phyloP scores from a whole-genome alignment of 169 alveolate genomes.

The Cryptosporidium andersoni region DNA sequence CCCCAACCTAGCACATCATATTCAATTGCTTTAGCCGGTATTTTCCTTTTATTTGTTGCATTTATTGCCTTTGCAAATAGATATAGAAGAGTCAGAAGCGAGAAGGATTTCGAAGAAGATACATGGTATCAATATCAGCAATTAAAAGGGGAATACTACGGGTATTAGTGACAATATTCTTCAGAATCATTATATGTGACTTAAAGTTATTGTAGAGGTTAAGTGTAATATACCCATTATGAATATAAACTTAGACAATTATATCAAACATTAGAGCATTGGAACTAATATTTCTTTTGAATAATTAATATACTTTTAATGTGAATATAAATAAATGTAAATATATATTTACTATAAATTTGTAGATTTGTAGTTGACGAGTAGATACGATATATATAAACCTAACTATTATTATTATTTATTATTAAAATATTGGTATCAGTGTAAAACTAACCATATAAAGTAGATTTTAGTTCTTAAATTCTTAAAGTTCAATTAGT shows the following conservation, averaged over 20 bases:
- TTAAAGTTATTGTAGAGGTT: background rate
- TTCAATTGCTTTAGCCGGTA: slow-evolving; percentile 57
- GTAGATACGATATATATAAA: background rate
- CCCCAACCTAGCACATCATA: slow-evolving; percentile 63
- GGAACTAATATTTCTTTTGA: no score
- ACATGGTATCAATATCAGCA: slow-evolving; percentile 65
- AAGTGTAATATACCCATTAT: background rate
- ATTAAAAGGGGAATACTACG: slow-evolving; percentile 54
- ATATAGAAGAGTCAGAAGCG: slow-evolving; percentile 58
- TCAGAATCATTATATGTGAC: no score
- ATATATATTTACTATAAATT: no score
- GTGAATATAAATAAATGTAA: no score
- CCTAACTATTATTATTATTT: background rate
- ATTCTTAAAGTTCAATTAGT: background rate
- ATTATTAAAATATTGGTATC: background rate
- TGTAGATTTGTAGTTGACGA: no score
- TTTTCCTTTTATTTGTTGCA: slow-evolving; percentile 53
- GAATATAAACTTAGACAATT: no score
- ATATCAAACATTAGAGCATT: no score
- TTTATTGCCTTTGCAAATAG: slow-evolving; percentile 65
- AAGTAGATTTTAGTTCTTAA: background rate
- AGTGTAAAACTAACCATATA: background rate
- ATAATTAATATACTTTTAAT: no score
- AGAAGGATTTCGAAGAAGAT: slow-evolving; percentile 67
- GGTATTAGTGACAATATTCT: background rate